phyloP scores from a whole-genome alignment of 805 yeast species.

The Brettanomyces anomalus region DNA sequence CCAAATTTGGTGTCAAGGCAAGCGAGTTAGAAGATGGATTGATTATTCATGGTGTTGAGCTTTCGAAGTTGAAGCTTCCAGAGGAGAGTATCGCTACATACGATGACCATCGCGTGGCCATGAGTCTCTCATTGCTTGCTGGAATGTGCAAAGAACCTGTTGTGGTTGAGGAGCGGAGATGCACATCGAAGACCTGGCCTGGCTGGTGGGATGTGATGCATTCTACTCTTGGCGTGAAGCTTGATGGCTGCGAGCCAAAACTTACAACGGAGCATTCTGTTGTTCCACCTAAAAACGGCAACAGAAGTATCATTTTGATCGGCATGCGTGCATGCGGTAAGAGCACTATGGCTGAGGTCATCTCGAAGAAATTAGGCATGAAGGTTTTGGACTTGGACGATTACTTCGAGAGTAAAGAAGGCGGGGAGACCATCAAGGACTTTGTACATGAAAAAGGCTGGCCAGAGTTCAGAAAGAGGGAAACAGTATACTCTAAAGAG shows the following conservation, averaged over 20 bases:
- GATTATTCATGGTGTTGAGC: conserved; percentile 63
- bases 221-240: conserved; percentile 48
- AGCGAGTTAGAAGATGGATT: conserved; percentile 89
- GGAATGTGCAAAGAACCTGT: conserved; percentile 52
- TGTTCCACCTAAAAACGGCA: conserved; percentile 27
- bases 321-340: conserved; percentile 99
- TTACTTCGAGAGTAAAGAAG: conserved; percentile 45
- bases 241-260: conserved; percentile 62
- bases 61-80: conserved; percentile 47
- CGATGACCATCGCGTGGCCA: conserved; percentile 97
- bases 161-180: conserved; percentile 72
- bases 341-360: conserved; percentile 75
- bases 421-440: conserved; percentile 44
- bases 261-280: conserved; percentile 9
- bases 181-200: conserved; percentile 98
- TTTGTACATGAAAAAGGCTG: conserved; percentile 65
- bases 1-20: conserved; percentile 83
- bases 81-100: conserved; percentile 62
- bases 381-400: conserved; percentile 69
- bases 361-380: conserved; percentile 61
- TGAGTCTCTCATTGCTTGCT: conserved; percentile 88
- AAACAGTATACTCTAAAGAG: conserved; percentile 46
- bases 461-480: conserved; percentile 76
- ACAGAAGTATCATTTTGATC: conserved; percentile 63
- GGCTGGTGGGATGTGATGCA: conserved; percentile 98